These are phyloP conservation scores for Pittosporum tobira DNA, from an alignment of 129 eudicot genomes.

Conservation along the genomic window DNA sequence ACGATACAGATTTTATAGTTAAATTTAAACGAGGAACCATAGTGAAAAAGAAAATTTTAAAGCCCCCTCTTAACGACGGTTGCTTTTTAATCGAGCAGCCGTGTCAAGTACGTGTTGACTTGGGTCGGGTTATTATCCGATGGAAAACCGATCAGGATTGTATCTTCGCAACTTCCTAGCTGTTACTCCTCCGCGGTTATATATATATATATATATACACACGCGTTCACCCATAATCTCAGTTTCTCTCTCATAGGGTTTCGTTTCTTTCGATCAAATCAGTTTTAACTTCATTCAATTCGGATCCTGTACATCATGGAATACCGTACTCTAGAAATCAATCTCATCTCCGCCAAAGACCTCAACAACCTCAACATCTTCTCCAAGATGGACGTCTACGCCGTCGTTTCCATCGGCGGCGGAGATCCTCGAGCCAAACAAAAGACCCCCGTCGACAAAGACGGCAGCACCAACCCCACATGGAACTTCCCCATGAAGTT, in stretches of 20 bases:
- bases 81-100: no score
- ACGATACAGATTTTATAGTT: no score
- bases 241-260: not conserved
- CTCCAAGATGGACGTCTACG: constrained; percentile 24
- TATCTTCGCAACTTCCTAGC: no score
- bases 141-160: no score
- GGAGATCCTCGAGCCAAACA: constrained; percentile 18
- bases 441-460: constrained; percentile 25
- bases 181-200: no score
- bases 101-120: no score
- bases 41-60: no score
- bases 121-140: no score
- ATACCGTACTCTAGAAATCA: constrained; percentile 15
- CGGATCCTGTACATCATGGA: constrained; percentile 11
- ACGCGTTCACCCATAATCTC: not conserved
- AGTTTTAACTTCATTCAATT: no score
- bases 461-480: constrained; percentile 13
- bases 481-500: constrained; percentile 29
- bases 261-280: not conserved
- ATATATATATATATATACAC: no score
- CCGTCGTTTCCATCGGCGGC: constrained; percentile 21
- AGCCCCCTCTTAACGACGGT: no score
- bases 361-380: constrained; percentile 20
- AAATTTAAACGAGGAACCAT: no score
- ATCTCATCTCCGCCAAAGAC: constrained; percentile 14